These are phyloP conservation scores for Filobasidium floriforme DNA, from an alignment of 768 basidiomycete species.

Conservation along the genomic window DNA sequence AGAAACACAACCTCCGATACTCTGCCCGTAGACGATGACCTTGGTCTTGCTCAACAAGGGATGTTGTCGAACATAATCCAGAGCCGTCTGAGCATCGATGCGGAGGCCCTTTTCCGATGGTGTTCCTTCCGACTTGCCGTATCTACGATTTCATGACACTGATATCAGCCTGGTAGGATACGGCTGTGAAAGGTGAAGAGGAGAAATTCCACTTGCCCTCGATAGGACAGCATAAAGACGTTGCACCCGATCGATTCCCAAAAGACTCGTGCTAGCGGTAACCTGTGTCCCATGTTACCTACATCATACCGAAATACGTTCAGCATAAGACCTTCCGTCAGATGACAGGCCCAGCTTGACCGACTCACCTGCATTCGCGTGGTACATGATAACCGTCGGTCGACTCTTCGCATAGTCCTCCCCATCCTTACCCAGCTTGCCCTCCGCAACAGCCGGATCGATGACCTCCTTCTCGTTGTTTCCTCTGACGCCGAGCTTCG, in stretches of 20 bases:
- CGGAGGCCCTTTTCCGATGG: constrained; percentile 78
- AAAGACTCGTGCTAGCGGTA: constrained; percentile 79
- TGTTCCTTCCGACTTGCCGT: constrained; percentile 76
- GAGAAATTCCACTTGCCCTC: constrained; percentile 57
- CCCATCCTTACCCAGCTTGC: constrained; percentile 8
- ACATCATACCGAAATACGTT: neutral
- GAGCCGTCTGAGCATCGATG: constrained; percentile 62
- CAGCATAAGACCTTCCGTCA: neutral
- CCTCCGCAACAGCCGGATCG: constrained; percentile 44
- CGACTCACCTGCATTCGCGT: constrained; percentile 55
- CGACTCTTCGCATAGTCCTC: constrained; percentile 45
- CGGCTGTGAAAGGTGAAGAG: neutral
- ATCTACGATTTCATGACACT: constrained; percentile 49
- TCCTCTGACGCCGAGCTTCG: neutral
- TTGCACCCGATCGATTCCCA: constrained; percentile 78
- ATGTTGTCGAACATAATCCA: constrained; percentile 65
- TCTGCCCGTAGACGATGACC: constrained; percentile 53
- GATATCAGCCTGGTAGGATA: neutral
- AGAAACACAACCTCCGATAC: constrained; percentile 74
- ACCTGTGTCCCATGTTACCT: constrained; percentile 64
- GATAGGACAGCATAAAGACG: constrained; percentile 86
- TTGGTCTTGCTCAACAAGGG: constrained; percentile 59
- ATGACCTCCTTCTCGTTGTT: neutral
- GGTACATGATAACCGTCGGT: constrained; percentile 87
- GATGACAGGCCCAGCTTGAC: neutral